Base-by-base conservation (phyloP, 768 basidiomycete species). In the Exidia glandulosa region DNA sequence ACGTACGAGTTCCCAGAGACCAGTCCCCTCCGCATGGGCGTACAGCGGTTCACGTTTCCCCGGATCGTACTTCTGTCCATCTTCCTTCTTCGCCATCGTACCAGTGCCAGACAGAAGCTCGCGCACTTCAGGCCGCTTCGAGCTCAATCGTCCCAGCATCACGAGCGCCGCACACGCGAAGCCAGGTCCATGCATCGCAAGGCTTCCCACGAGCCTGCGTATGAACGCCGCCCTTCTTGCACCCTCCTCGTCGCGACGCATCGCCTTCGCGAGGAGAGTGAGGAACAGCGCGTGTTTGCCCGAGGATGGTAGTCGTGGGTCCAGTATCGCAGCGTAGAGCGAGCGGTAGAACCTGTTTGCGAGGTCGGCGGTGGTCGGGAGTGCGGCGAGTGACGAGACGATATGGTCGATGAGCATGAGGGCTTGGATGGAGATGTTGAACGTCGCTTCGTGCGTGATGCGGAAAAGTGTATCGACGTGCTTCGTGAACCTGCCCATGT, bases 391-490 rank as follows among this genome's bases (percentile, higher is more conserved):
- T 0, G 85, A 79, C 0, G 81, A 74, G 16, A 82, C 75, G 37
- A 98, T 88, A 65, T 91, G 93, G 68, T 88, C 88, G 61, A 97
- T 88, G 5, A 98, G 80, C 37, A 88, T 80, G 1, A 98, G 82
- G 0, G 94, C 90, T 70, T 95, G 95, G 3, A 98, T 81, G 10
- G 92, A 92, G 67, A 93, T 93, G 70, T 95, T 96, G 82, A 99
- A 99, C 0, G 94, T 96, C 7, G 92, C 94, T 7, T 82, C 88
- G 72, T 97, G 95, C 2, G 93, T 94, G 67, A 99, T 93, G 50
- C 86, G 80, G 80, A 97, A 98, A 25, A 97, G 83, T 0, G 91
- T 93, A 70, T 93, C 88, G 67, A 96, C 88, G 66, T 97, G 94
- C 59, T 84, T 81, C 64, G 84, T 80, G 65, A 98, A 84, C 30